These are phyloP conservation scores for Xylaria sp. DNA, from an alignment of 2,329 filamentous ascomycete species.

Conservation along the genomic window DNA sequence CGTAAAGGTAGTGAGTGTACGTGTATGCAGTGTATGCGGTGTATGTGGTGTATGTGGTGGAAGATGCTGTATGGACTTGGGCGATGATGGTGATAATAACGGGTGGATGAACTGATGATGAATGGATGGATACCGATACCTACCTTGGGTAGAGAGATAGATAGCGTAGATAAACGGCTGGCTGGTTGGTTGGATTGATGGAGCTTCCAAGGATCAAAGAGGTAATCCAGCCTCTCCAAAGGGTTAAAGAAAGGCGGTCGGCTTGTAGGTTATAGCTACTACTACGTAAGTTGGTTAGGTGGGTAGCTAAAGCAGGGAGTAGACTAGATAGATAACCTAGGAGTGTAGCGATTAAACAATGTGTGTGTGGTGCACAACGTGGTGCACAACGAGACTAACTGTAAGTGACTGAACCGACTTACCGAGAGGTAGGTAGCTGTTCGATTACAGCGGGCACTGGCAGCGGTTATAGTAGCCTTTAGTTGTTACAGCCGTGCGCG, in stretches of 20 bases:
- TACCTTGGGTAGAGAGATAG: background rate
- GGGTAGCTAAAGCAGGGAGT: too few species aligned
- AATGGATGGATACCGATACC: slow-evolving; percentile 2
- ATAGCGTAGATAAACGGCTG: background rate
- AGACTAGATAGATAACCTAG: too few species aligned
- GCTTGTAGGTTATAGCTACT: background rate
- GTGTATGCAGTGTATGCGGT: background rate
- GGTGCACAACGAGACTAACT: background rate
- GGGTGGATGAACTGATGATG: too few species aligned
- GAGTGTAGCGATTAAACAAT: background rate
- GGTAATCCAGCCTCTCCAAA: slow-evolving; percentile 15
- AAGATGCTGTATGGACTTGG: slow-evolving; percentile 17
- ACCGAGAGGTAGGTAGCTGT: too few species aligned
- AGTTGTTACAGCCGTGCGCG: slow-evolving; percentile 11
- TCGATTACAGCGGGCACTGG: background rate
- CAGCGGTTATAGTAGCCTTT: background rate
- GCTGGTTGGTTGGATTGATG: slow-evolving; percentile 18
- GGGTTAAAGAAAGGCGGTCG: slow-evolving; percentile 22
- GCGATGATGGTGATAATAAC: background rate
- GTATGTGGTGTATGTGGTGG: slow-evolving; percentile 19
- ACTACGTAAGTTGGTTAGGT: background rate
- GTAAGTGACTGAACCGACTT: background rate
- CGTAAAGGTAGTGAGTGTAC: background rate
- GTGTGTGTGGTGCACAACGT: too few species aligned
- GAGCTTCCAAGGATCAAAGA: slow-evolving; percentile 30